These are phyloP conservation scores for Taiozyma onychis DNA, from an alignment of 1,139 yeast species.

Conservation along the genomic window DNA sequence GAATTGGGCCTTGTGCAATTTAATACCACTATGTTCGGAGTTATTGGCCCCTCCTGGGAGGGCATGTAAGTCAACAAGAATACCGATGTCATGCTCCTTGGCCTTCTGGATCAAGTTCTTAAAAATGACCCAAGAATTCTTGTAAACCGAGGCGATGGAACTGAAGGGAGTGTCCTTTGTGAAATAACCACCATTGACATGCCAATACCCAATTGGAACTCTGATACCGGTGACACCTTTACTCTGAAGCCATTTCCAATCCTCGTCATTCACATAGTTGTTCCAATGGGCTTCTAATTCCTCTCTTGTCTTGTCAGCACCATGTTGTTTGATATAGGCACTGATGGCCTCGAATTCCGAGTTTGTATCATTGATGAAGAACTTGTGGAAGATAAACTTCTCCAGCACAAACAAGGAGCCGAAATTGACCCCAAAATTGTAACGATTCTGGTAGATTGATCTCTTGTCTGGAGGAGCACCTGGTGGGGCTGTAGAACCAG, in stretches of 20 bases:
- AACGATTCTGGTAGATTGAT: constrained; percentile 55
- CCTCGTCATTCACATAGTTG: constrained; percentile 56
- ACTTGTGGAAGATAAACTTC: constrained; percentile 58
- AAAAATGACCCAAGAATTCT: constrained; percentile 63
- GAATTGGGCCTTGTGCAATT: constrained; percentile 51
- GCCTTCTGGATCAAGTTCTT: constrained; percentile 26
- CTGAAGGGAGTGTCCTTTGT: constrained; percentile 60
- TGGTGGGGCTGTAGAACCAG: constrained; percentile 27
- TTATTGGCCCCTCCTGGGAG: constrained; percentile 91
- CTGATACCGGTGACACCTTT: constrained; percentile 73
- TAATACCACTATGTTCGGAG: constrained; percentile 77
- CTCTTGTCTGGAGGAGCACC: constrained; percentile 20
- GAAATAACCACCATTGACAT: constrained; percentile 57
- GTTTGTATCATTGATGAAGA: constrained; percentile 46
- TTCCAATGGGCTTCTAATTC: constrained; percentile 68
- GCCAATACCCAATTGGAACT: constrained; percentile 92
- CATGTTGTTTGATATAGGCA: constrained; percentile 40
- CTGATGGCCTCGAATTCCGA: constrained; percentile 76
- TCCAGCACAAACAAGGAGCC: constrained; percentile 84
- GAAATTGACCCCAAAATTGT: constrained; percentile 79
- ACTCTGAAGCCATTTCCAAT: constrained; percentile 70
- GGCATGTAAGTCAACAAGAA: constrained; percentile 82
- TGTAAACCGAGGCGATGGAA: constrained; percentile 49
- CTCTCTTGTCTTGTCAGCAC: constrained; percentile 48
- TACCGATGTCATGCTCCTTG: constrained; percentile 48